Base-by-base conservation (phyloP, 139 green algal species). In the Dunaliella sp. region DNA sequence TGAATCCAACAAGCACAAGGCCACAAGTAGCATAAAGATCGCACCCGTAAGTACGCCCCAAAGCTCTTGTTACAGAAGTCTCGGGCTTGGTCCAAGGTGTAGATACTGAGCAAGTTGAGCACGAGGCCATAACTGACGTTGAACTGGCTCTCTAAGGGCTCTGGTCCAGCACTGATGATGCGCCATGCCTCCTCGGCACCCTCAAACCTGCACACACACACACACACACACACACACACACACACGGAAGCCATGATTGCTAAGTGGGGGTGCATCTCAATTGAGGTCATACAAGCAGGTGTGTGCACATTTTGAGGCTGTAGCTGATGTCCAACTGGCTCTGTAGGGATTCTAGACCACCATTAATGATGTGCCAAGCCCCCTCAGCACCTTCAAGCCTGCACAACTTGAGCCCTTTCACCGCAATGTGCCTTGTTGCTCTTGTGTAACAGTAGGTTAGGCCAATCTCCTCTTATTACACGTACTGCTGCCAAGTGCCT, bases 101-200 rank as follows among this genome's bases (percentile, higher is more conserved):
- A 95, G 24, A 89, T 93, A 72, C 87, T 90, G 32, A 98, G 92
- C 89, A 98, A 88, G 91, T 98, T 98, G 82, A 98, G 92, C 85
- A 96, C 95, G 90, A 98, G 94, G 73, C 91, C 90, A 86, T 98
- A 98, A 59, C 88, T 92, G 1, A 92, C 90, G 65, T 77, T 86
- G 85, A 98, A 98, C 86, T 94, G 93, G 30, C 76, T 87, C 22
- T 37, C 90, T 7, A 98, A 90, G 1, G 92, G 87, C 91, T 98
- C 96, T 21, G 96, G 94, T 1, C 95, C 96, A 22, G 77, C 86
- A 3, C 59, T 38, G 58, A 98, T 93, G 86, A 98, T 96, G 59
- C 87, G 78, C 72, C 89, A 92, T 0, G 92, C 94, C 37, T 89
- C 90, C 58, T 95, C 87, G 0, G 94, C 88, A 48, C 94, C 95